Conservation (phyloP, 2,329 filamentous ascomycete genomes). For the Sarocladium oryzae region DNA sequence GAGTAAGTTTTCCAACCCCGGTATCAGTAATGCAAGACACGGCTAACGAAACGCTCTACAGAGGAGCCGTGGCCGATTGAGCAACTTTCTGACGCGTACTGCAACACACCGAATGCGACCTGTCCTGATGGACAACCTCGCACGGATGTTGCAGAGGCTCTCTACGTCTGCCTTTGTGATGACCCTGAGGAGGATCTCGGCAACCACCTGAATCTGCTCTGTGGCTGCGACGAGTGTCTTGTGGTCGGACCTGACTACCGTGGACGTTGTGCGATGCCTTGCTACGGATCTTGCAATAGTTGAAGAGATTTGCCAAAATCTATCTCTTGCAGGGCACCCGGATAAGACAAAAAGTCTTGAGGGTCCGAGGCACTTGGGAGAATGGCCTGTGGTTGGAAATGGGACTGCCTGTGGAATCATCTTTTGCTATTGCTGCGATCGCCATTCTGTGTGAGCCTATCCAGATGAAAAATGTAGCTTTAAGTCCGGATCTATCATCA, state of each 20-base stretch:
- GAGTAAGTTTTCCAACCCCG: slow-evolving; percentile 19
- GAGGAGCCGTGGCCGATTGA: slow-evolving; percentile 27
- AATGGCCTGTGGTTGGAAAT: no score
- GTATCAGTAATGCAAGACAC: not conserved
- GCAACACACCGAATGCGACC: slow-evolving; percentile 28
- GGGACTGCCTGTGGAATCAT: no score
- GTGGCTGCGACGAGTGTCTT: slow-evolving; percentile 32
- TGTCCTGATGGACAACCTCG: slow-evolving; percentile 24
- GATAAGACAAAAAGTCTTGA: no score
- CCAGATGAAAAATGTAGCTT: no score
- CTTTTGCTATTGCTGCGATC: no score
- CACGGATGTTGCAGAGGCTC: slow-evolving; percentile 24
- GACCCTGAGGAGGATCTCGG: slow-evolving; percentile 25
- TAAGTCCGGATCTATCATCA: no score
- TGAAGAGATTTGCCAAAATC: no score
- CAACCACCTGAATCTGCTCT: slow-evolving; percentile 29
- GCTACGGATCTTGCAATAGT: slow-evolving; percentile 11
- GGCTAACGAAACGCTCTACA: slow-evolving; percentile 15
- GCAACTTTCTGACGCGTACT: slow-evolving; percentile 29
- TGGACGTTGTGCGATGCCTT: slow-evolving; percentile 32
- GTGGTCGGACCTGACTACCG: slow-evolving; percentile 32
- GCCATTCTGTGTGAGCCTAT: no score
- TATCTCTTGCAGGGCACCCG: no score
- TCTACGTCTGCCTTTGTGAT: slow-evolving; percentile 34
- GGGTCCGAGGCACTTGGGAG: no score